Conservation (phyloP, 2,329 filamentous ascomycete species). For the Claviceps africana region DNA sequence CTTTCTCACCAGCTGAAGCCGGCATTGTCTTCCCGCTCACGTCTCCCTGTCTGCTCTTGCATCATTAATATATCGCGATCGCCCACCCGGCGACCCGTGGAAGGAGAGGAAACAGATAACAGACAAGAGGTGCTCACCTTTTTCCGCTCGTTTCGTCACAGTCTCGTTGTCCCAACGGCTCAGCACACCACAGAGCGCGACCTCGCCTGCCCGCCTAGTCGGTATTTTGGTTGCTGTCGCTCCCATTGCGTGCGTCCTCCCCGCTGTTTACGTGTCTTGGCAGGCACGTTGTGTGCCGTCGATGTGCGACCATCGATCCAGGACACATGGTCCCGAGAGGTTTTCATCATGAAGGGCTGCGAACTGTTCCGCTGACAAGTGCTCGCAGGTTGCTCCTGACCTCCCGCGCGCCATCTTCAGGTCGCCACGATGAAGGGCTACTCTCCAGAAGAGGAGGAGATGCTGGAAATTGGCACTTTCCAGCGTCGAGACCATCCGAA, state of each 20-base stretch:
- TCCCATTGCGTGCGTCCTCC: background rate
- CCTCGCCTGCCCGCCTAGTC: background rate
- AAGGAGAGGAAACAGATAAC: background rate
- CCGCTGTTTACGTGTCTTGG: background rate
- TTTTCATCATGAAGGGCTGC: background rate
- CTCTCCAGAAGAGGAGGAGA: slow-evolving; percentile 19
- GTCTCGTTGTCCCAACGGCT: background rate
- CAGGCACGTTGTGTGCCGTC: background rate
- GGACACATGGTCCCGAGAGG: background rate
- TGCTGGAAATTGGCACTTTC: slow-evolving; percentile 21
- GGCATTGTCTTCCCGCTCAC: background rate
- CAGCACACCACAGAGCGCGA: background rate
- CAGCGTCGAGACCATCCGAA: slow-evolving; percentile 8
- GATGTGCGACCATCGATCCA: background rate
- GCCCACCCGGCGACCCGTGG: background rate
- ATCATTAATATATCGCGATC: background rate
- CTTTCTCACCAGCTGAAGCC: background rate
- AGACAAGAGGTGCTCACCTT: background rate
- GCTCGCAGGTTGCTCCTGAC: background rate
- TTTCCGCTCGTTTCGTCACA: background rate
- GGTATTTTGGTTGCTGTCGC: background rate
- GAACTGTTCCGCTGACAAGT: background rate
- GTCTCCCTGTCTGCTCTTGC: background rate
- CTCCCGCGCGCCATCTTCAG: background rate
- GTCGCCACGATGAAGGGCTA: slow-evolving; percentile 15